Conservation (phyloP, 2,329 filamentous ascomycete species). For the Aspergillus neotritici region DNA sequence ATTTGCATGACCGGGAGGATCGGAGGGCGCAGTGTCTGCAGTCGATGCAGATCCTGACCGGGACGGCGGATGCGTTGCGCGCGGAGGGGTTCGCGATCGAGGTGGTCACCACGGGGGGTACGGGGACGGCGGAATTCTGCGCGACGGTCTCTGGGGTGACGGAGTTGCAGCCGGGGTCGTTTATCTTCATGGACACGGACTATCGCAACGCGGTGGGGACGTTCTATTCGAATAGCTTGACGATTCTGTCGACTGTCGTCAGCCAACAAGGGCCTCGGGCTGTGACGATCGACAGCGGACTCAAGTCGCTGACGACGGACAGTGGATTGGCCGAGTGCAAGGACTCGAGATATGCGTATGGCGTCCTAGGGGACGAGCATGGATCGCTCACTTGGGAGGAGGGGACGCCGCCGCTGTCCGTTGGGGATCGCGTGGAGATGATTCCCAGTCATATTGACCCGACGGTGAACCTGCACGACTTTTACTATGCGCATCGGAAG, state of each 20-base stretch:
- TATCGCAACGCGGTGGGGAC: slow-evolving; percentile 50
- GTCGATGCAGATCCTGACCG: slow-evolving; percentile 43
- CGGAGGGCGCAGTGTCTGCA: slow-evolving; percentile 41
- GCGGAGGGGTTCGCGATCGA: slow-evolving; percentile 41
- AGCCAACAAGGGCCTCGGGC: slow-evolving; percentile 42
- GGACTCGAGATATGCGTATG: slow-evolving; percentile 40
- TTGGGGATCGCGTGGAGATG: slow-evolving; percentile 49
- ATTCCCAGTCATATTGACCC: slow-evolving; percentile 52
- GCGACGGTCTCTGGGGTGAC: slow-evolving; percentile 47
- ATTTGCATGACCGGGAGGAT: slow-evolving; percentile 43
- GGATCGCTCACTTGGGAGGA: slow-evolving; percentile 45
- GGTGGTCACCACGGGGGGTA: slow-evolving; percentile 50
- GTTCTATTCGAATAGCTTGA: slow-evolving; percentile 47
- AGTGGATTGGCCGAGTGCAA: slow-evolving; percentile 48
- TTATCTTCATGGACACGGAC: slow-evolving; percentile 55
- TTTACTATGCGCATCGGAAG: slow-evolving; percentile 47
- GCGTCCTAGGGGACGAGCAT: slow-evolving; percentile 47
- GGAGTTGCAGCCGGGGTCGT: slow-evolving; percentile 51
- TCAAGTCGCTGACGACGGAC: slow-evolving; percentile 50
- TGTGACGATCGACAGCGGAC: slow-evolving; percentile 47
- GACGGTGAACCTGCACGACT: slow-evolving; percentile 49
- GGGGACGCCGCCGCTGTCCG: slow-evolving; percentile 31
- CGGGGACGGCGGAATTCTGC: slow-evolving; percentile 51
- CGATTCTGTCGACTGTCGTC: slow-evolving; percentile 46
- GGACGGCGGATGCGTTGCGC: slow-evolving; percentile 41